phyloP scores from a whole-genome alignment of 2,329 filamentous ascomycete genomes.

The Eutypa lata region DNA sequence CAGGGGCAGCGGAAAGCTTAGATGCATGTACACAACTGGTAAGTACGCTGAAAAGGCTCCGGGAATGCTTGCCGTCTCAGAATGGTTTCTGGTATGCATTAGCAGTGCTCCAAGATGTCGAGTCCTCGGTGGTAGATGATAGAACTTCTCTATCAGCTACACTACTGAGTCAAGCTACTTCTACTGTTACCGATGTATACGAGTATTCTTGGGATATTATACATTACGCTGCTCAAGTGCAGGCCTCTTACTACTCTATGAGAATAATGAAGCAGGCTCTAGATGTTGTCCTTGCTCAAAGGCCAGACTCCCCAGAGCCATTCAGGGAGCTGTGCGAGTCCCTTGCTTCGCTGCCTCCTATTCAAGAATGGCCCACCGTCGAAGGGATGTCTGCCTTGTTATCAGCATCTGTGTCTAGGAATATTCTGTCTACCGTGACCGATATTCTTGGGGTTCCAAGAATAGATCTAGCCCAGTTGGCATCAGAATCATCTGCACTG shows the following conservation, averaged over 20 bases:
- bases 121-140: slow-evolving; percentile 27
- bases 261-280: slow-evolving; percentile 52
- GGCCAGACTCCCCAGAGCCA: slow-evolving; percentile 6
- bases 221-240: slow-evolving; percentile 60
- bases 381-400: slow-evolving; percentile 15
- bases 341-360: slow-evolving; percentile 17
- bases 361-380: slow-evolving; percentile 24
- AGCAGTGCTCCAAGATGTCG: slow-evolving; percentile 34
- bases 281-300: slow-evolving; percentile 16
- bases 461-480: neutral
- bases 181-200: slow-evolving; percentile 26
- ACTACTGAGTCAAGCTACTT: slow-evolving; percentile 25
- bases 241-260: slow-evolving; percentile 60
- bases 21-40: slow-evolving; percentile 21
- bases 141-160: slow-evolving; percentile 28
- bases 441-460: slow-evolving; percentile 15
- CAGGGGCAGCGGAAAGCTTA: slow-evolving; percentile 12
- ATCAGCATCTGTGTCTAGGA: slow-evolving; percentile 6
- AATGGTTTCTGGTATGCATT: slow-evolving; percentile 32
- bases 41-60: slow-evolving; percentile 20
- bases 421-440: slow-evolving; percentile 10
- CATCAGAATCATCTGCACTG: neutral
- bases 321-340: slow-evolving; percentile 13
- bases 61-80: slow-evolving; percentile 4
- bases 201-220: slow-evolving; percentile 52